These are phyloP conservation scores for Didymella exigua DNA, from an alignment of 2,329 filamentous ascomycete genomes.

Conservation along the genomic window DNA sequence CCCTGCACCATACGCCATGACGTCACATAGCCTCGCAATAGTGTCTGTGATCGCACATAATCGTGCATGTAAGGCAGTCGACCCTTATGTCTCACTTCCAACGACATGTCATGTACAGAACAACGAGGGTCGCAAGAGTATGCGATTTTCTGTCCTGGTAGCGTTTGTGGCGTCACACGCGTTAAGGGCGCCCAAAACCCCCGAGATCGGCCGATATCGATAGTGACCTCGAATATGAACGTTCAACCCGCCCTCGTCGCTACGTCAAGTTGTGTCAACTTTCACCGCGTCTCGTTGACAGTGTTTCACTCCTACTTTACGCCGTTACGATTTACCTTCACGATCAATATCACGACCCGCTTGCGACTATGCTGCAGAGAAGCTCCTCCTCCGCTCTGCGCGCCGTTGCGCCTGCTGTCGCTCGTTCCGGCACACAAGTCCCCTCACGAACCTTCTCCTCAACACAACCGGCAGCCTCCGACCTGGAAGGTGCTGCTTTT, in stretches of 20 bases:
- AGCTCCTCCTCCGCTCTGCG: slow-evolving; percentile 19
- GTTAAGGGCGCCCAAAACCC: slow-evolving; percentile 7
- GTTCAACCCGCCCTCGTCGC: not conserved
- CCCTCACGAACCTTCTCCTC: slow-evolving; percentile 26
- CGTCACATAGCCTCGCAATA: not conserved
- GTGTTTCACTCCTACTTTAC: not conserved
- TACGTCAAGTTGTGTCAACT: not conserved
- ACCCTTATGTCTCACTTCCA: no score
- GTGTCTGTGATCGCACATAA: not conserved
- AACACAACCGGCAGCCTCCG: slow-evolving; percentile 19
- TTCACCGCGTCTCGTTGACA: not conserved
- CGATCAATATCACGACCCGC: no score
- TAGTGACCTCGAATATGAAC: not conserved
- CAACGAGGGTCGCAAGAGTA: not conserved
- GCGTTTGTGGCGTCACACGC: slow-evolving; percentile 18
- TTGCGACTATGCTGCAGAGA: slow-evolving; percentile 20
- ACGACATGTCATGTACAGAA: not conserved
- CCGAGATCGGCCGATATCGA: slow-evolving; percentile 16
- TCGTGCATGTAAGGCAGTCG: not conserved
- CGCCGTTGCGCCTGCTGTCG: slow-evolving; percentile 19
- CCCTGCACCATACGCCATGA: not conserved
- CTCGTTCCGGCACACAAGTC: slow-evolving; percentile 6
- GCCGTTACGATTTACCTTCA: not conserved
- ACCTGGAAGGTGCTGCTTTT: slow-evolving; percentile 33
- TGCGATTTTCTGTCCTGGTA: not conserved